Evolutionary conservation across 2,329 filamentous ascomycete species (phyloP), one percentile per base, ranked within the genome.

Genomic region (Corynespora cassiicola): DNA sequence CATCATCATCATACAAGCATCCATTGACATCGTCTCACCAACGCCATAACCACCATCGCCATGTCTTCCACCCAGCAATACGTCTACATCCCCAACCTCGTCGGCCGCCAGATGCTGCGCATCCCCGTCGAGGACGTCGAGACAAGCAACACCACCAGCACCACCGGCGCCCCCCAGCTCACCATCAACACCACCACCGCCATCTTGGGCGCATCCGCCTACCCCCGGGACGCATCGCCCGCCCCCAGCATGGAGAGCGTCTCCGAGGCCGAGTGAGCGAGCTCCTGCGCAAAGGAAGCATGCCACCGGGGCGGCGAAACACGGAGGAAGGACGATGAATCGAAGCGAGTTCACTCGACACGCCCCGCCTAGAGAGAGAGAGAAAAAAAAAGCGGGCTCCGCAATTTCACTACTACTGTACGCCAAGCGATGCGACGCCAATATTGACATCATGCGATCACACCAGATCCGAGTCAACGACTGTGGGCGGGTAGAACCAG

Each of bases 81-180:
- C 50, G 61, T 66, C 45, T 68, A 68, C 58, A 66, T 68, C 38
- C 63, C 64, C 51, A 68, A 68, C 52, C 58, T 68, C 7, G 62
- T 66, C 34, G 64, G 64, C 35, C 54, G 62, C 29, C 64, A 68
- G 45, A 64, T 66, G 52, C 60, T 68, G 26, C 61, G 64, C 43
- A 58, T 68, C 18, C 58, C 61, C 11, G 29, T 65, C 26, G 58
- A 64, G 24, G 49, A 60, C 10, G 36, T 47, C 21, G 51, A 55
- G 56, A 63, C 21, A 44, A 50, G 22, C 36, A 21, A 37, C 33
- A 26, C 18, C 36, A 51, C 41, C 44, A 44, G 35, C 30, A 31
- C 46, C 35, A 42, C 48, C 18, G 38, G 50, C 15, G 31, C 46
- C 2, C 24, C 42, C 5, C 35, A 43, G 8, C 53, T 56, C 19